Percentiles rank a stretch among this genome's conserved stretches.
These are phyloP conservation scores for Pisolithus thermaeus DNA, from an alignment of 1,284 basidiomycete species.

Conservation along the genomic window DNA sequence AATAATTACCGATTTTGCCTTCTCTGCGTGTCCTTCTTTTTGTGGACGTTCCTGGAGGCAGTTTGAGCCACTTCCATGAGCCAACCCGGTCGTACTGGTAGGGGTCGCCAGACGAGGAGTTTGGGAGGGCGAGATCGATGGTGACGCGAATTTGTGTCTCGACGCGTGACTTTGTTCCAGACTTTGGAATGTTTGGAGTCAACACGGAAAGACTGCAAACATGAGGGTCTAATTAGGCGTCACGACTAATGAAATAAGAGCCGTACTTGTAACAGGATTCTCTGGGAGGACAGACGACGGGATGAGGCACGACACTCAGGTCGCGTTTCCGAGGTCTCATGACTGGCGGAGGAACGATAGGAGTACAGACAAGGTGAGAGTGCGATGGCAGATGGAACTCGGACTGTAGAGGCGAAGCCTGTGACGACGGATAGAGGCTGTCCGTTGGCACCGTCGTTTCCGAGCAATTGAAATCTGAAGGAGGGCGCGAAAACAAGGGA, in stretches of 20 bases:
- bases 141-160: conserved; percentile 88
- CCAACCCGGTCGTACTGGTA: conserved; percentile 68
- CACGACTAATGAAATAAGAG: not conserved
- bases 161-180: conserved; percentile 88
- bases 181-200: conserved; percentile 78
- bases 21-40: conserved; percentile 82
- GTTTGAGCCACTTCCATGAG: conserved; percentile 77
- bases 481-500: conserved; percentile 4
- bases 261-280: conserved; percentile 71
- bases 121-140: conserved; percentile 67
- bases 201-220: conserved; percentile 61
- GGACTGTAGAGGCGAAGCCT: conserved; percentile 12
- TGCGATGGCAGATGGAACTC: conserved; percentile 27
- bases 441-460: conserved; percentile 6
- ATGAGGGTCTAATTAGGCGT: not conserved
- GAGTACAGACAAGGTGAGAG: conserved; percentile 25
- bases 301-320: conserved; percentile 42
- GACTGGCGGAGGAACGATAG: conserved; percentile 45
- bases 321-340: conserved; percentile 50
- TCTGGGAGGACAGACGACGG: conserved; percentile 61
- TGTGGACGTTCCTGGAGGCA: conserved; percentile 75
- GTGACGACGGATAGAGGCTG: conserved; percentile 11
- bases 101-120: conserved; percentile 52
- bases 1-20: conserved; percentile 66
- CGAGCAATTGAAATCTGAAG: conserved; percentile 8